A percentile compares a stretch with the other conserved stretches of the same genome.
Evolutionary conservation across 2,329 filamentous ascomycete genomes (phyloP).

Genomic region (Trichoderma atroviride): DNA sequence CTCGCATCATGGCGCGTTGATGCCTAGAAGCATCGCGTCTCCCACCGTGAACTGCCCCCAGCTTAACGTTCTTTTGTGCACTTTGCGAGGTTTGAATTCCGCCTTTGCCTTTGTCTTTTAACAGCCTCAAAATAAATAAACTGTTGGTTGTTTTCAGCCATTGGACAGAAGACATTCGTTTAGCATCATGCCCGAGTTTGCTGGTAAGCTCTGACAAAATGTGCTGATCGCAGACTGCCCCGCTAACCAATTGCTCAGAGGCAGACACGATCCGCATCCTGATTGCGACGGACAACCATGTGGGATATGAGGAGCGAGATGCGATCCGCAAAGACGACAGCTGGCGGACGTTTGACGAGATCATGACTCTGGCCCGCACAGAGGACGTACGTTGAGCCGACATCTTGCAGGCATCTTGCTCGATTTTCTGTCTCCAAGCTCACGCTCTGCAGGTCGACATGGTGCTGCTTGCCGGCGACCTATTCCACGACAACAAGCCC

Average conservation of each 20-base stretch:
- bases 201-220: slow-evolving; percentile 31
- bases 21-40: slow-evolving; percentile 23
- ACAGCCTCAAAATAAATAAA: background rate
- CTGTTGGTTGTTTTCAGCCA: background rate
- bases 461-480: slow-evolving; percentile 90
- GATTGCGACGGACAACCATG: slow-evolving; percentile 95
- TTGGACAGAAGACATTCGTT: background rate
- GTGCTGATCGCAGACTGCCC: slow-evolving; percentile 6
- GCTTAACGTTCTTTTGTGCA: background rate
- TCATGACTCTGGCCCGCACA: slow-evolving; percentile 84
- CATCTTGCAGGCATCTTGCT: background rate
- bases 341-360: slow-evolving; percentile 94
- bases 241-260: slow-evolving; percentile 38
- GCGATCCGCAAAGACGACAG: slow-evolving; percentile 94
- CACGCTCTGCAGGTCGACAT: slow-evolving; percentile 71
- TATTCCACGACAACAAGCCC: slow-evolving; percentile 98
- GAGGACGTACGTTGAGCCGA: slow-evolving; percentile 64
- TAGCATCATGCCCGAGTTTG: slow-evolving; percentile 37
- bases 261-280: slow-evolving; percentile 92
- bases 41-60: slow-evolving; percentile 17
- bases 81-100: background rate
- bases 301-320: slow-evolving; percentile 93
- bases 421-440: background rate
- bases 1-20: slow-evolving; percentile 36
- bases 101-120: background rate